Evolutionary conservation across 2,329 filamentous ascomycete species (phyloP), one percentile per base, ranked within the genome.

Genomic region (Pseudopyricularia javanii): DNA sequence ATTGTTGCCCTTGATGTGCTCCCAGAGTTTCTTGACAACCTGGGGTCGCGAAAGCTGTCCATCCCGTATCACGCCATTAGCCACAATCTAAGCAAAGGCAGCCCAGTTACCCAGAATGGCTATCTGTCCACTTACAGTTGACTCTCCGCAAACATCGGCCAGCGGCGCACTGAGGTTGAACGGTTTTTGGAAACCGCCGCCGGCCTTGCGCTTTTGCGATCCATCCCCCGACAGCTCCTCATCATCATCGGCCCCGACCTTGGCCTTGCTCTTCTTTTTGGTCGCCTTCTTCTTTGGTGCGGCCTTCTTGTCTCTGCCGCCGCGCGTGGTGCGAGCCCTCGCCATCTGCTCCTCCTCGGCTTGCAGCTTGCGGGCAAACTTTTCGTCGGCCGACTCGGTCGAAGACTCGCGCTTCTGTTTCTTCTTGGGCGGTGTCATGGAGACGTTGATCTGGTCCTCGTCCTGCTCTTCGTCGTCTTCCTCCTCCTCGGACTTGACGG

Each of bases 11-110:
- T 94, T 95, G 70, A 98, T 95, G 64, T 98, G 90, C 56, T 86
- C 84, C 93, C 93, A 98, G 52, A 98, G 83, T 66, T 87, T 87
- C 74, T 97, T 97, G 61, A 98, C 93, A 0, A 91, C 91, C 67
- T 97, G 90, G 0, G 93, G 91, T 40, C 93, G 86, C 15, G 93
- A 95, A 22, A 98, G 79, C 83, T 95, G 63, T 14, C 12, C 8
- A 6, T 33, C 15, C 20, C 3, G 53, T 67, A 32, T 55, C 9
- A 9, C 28, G 5, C 9, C 9, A 28, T 53, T 47, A 45, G 40
- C 9, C 8, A 45, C 20, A 14, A 45, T 14, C 40, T 14, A 22
- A 26, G 8, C 22, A 14, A 3, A 12, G 7, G 20, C 4, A 14
- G 7, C 8, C 17, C 17, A 43, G 22, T 7, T 26, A 4, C 17